Evolutionary conservation across 768 basidiomycete species (phyloP).

Genomic region (Lyophyllum shimeji): DNA sequence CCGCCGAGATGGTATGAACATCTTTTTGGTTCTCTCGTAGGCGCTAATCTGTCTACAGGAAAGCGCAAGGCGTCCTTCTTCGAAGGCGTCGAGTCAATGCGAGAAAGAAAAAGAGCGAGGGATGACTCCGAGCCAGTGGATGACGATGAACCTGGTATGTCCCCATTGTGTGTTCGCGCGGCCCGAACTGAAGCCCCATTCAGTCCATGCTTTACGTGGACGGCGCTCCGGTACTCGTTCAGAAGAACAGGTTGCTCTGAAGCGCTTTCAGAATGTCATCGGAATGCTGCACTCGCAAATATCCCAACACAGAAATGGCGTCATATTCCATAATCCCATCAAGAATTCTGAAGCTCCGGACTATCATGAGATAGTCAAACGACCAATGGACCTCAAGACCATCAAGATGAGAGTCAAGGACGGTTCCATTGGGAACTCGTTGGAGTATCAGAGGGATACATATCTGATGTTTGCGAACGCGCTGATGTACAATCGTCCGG

Average conservation of each 20-base stretch:
- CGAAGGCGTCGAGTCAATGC: constrained; percentile 45
- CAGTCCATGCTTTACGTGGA: constrained; percentile 23
- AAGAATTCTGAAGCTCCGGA: constrained; percentile 86
- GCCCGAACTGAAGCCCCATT: background rate
- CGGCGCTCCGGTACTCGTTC: constrained; percentile 38
- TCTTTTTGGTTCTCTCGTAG: background rate
- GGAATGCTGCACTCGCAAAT: constrained; percentile 80
- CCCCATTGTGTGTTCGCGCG: background rate
- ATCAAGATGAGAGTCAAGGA: constrained; percentile 87
- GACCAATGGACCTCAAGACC: constrained; percentile 95
- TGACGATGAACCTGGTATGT: constrained; percentile 59
- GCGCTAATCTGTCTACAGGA: constrained; percentile 30
- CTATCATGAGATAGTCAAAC: constrained; percentile 88
- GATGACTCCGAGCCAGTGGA: constrained; percentile 69
- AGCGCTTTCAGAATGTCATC: constrained; percentile 81
- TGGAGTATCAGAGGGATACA: constrained; percentile 89
- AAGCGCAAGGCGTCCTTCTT: constrained; percentile 66
- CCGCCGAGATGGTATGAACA: constrained; percentile 28
- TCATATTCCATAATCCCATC: constrained; percentile 90
- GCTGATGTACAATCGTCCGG: constrained; percentile 93
- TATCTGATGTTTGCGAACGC: constrained; percentile 96
- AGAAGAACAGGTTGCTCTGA: constrained; percentile 55
- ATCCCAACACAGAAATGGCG: constrained; percentile 82
- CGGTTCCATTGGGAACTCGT: constrained; percentile 73
- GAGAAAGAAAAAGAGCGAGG: constrained; percentile 57